These are phyloP conservation scores for Cryptococcus hybrid DNA, from an alignment of 1,284 basidiomycete genomes.

Conservation along the genomic window DNA sequence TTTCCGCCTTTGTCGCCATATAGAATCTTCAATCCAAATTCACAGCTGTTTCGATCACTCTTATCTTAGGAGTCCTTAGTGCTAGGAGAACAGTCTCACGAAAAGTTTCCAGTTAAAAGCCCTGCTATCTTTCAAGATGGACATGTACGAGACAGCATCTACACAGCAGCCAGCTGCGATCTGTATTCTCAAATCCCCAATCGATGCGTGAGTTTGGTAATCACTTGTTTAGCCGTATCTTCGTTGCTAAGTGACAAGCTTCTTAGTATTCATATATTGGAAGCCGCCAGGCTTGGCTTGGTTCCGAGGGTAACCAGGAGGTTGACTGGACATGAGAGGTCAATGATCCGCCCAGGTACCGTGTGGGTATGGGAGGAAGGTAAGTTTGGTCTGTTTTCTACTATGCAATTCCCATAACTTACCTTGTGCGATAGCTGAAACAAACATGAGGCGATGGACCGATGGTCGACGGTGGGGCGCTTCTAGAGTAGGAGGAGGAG, in stretches of 20 bases:
- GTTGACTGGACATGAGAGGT: constrained; percentile 84
- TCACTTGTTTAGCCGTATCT: not conserved
- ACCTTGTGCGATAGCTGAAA: constrained; percentile 36
- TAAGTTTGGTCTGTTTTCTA: constrained; percentile 53
- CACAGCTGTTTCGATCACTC: too few species aligned
- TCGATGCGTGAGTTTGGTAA: constrained; percentile 42
- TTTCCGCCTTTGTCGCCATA: too few species aligned
- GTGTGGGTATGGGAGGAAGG: constrained; percentile 98
- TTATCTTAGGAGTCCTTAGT: too few species aligned
- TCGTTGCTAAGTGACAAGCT: not conserved
- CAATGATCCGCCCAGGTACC: constrained; percentile 85
- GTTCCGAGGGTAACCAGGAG: constrained; percentile 88
- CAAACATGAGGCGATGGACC: constrained; percentile 55
- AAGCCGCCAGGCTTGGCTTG: constrained; percentile 81
- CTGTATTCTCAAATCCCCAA: constrained; percentile 45
- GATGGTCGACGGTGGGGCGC: constrained; percentile 55
- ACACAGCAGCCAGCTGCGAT: constrained; percentile 48
- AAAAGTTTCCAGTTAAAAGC: too few species aligned
- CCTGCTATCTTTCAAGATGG: not conserved
- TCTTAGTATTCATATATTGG: constrained; percentile 72
- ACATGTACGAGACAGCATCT: constrained; percentile 36
- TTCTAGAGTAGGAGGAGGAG: constrained; percentile 53
- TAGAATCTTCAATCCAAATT: too few species aligned
- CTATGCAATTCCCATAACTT: not conserved
- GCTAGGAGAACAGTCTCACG: too few species aligned